Evolutionary conservation across 140 eudicot species (phyloP).

Genomic region (Oenanthe javanica): DNA sequence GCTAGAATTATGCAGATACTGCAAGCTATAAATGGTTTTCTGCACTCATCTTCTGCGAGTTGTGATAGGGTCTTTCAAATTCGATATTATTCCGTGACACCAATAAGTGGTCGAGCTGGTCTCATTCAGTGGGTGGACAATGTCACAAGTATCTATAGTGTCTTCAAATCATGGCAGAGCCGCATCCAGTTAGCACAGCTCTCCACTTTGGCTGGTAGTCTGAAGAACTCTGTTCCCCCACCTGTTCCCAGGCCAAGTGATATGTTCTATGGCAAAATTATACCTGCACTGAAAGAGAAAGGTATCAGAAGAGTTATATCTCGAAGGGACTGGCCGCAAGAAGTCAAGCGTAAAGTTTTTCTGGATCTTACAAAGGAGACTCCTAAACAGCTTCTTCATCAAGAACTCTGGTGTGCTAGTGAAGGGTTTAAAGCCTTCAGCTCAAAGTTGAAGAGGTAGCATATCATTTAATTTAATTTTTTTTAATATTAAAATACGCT

Average conservation of each 20-base stretch:
- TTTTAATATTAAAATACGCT: not conserved
- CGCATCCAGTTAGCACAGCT: conserved; percentile 73
- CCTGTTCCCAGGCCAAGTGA: conserved; percentile 94
- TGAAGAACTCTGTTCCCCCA: conserved; percentile 49
- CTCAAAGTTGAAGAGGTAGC: conserved; percentile 72
- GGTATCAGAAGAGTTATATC: conserved; percentile 96
- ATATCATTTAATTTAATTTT: not conserved
- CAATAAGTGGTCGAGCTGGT: conserved; percentile 98
- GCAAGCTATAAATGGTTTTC: conserved; percentile 81
- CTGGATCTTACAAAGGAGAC: conserved; percentile 94
- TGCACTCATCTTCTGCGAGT: conserved; percentile 55
- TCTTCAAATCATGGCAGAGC: conserved; percentile 91
- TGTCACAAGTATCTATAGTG: conserved; percentile 81
- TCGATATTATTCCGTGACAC: conserved; percentile 92
- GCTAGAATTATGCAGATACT: conserved; percentile 98
- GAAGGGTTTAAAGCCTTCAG: conserved; percentile 94
- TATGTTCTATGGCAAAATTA: conserved; percentile 96
- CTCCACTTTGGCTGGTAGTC: conserved; percentile 42
- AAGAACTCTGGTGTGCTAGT: conserved; percentile 99
- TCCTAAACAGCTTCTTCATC: conserved; percentile 92
- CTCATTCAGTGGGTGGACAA: conserved; percentile 98
- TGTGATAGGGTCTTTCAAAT: conserved; percentile 41
- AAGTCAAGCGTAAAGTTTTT: conserved; percentile 89
- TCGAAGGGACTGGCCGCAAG: conserved; percentile 98
- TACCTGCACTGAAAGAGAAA: conserved; percentile 97